Base-by-base conservation (phyloP, 73 alveolate species). In the Paramecium caudatum region DNA sequence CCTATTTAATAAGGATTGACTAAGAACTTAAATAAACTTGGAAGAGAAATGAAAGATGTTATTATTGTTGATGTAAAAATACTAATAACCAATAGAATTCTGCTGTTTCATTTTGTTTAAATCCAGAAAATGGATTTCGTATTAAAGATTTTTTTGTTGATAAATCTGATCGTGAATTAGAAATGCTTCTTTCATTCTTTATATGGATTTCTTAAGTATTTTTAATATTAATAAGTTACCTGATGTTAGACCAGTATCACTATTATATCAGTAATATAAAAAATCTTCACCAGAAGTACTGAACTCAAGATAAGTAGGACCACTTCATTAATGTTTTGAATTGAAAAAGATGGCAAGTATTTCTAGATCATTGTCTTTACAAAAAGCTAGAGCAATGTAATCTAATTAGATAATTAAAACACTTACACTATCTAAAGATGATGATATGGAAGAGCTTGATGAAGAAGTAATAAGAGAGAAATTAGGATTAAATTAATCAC, bases 121-220 rank as follows among this genome's bases (percentile, higher is more conserved):
- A 95, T 47, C 96, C 96, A 15, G 97, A 96, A 62, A 96, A 96
- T 91, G 98, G 97, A 41, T 61, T 95, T 61, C 96, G 97, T 13
- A 95, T 96, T 10, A 88, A 49, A 12, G 82, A 92, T 23, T 91
- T 92, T 32, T 90, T 91, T 63, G 65, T 62, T 88, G 94, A 90
- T 70, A 74, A 91, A 34, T 34, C 21, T n/a, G 95, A 91, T 45
- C 37, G 21, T 43, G 91, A 85, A 32, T 82, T 91, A 9, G 62
- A 23, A 41, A 19, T 49, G 69, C 25, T 41, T 32, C 0, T 68
- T 10, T 86, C 93, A 15, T 61, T 91, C 37, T 87, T 91, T 13
- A 63, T 61, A 3, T 83, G 80, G 63, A 41, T 83, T 10, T 83
- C 92, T 4, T 65, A 83, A 15, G 92, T 83, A 83, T 68, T 1